phyloP scores from a whole-genome alignment of 2,329 filamentous ascomycete species.

The Blastomyces silverae region DNA sequence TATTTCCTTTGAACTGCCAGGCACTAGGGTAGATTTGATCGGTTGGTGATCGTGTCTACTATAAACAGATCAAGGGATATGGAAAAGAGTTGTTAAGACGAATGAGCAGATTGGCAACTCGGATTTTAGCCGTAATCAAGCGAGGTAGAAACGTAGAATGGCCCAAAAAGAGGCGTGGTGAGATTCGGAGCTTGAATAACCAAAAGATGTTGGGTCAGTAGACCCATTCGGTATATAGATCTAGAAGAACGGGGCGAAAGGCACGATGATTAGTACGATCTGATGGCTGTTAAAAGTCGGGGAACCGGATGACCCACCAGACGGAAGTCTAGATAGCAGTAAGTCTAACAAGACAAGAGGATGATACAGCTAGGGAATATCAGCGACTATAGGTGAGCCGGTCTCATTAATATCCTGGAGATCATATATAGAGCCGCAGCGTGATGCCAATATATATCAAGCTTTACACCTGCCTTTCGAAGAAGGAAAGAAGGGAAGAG shows the following conservation, averaged over 20 bases:
- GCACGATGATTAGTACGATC: neutral
- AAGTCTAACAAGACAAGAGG: neutral
- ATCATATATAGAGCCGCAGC: neutral
- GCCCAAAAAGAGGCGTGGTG: slow-evolving; percentile 8
- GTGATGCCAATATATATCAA: neutral
- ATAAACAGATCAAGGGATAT: neutral
- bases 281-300: neutral
- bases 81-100: neutral
- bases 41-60: neutral
- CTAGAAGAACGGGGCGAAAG: neutral
- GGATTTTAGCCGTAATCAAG: slow-evolving; percentile 7
- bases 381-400: neutral
- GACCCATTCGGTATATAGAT: slow-evolving; percentile 10
- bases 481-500: neutral
- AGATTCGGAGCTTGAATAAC: neutral
- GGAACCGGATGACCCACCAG: neutral
- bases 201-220: slow-evolving; percentile 9
- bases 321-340: slow-evolving; percentile 3
- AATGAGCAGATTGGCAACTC: neutral
- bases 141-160: slow-evolving; percentile 11
- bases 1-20: neutral
- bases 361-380: neutral
- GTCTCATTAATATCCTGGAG: neutral
- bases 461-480: neutral
- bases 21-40: neutral